phyloP scores from a whole-genome alignment of 2,329 filamentous ascomycete species.

The Gnomoniopsis sp. region DNA sequence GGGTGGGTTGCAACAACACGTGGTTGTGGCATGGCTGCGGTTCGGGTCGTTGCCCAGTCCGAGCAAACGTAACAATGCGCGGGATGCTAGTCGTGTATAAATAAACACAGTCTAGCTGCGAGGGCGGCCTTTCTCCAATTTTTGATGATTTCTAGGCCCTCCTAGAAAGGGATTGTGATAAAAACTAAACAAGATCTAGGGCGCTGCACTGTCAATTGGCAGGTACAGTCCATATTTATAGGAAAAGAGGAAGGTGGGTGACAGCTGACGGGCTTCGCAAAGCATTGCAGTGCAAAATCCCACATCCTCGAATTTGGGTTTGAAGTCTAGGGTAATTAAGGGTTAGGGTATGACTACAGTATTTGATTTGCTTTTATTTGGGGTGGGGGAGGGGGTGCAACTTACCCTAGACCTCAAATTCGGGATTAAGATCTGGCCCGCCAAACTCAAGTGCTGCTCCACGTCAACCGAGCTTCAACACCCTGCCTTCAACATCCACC shows the following conservation, averaged over 20 bases:
- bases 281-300: neutral
- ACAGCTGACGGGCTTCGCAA: neutral
- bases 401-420: neutral
- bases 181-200: too few species aligned
- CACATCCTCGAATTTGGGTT: neutral
- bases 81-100: too few species aligned
- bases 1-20: slow-evolving; percentile 34
- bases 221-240: neutral
- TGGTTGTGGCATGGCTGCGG: slow-evolving; percentile 8
- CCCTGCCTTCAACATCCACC: too few species aligned
- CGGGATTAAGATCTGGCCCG: neutral
- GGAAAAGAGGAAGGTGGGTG: neutral
- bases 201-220: neutral
- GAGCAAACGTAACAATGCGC: too few species aligned
- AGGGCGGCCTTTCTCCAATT: too few species aligned
- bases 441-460: neutral
- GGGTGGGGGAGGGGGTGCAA: neutral
- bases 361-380: neutral
- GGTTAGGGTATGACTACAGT: neutral
- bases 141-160: too few species aligned
- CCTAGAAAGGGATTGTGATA: too few species aligned
- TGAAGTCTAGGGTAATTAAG: slow-evolving; percentile 2
- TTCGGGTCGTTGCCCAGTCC: neutral
- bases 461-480: neutral
- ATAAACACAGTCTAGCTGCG: too few species aligned